Conservation (phyloP, 768 basidiomycete species). For the Mrakia blollopis region DNA sequence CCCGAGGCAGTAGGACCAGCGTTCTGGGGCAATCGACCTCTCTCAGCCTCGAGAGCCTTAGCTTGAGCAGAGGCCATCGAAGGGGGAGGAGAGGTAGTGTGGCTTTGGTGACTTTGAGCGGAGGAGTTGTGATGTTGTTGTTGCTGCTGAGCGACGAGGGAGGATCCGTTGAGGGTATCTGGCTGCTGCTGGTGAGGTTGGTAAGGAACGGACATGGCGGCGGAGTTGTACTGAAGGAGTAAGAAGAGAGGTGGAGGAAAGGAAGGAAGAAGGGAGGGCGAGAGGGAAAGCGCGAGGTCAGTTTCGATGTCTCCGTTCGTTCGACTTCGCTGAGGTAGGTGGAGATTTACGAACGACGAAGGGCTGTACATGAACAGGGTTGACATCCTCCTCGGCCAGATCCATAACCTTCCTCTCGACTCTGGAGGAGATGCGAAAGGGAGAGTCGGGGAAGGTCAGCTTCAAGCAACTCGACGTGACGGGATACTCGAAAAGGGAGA, state of each 20-base stretch:
- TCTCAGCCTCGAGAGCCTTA: not conserved
- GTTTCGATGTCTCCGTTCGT: not conserved
- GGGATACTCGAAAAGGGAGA: not conserved
- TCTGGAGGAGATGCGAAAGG: not conserved
- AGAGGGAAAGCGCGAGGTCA: too few relatives aligned
- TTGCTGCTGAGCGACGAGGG: too few relatives aligned
- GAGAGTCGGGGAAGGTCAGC: not conserved
- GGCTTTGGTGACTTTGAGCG: not conserved
- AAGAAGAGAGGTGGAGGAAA: not conserved
- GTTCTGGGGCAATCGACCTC: not conserved
- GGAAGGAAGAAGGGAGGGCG: not conserved
- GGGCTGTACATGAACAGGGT: not conserved
- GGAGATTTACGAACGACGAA: not conserved
- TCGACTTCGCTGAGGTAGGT: not conserved
- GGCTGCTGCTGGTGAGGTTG: too few relatives aligned
- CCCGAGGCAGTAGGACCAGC: not conserved
- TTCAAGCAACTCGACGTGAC: too few relatives aligned
- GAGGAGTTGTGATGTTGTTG: not conserved
- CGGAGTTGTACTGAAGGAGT: too few relatives aligned
- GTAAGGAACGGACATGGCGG: too few relatives aligned
- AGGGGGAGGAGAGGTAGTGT: not conserved
- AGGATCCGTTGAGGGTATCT: not conserved
- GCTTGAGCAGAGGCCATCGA: not conserved
- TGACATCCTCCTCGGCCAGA: not conserved
- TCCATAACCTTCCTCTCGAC: not conserved